Evolutionary conservation across 2,329 filamentous ascomycete genomes (phyloP).

Genomic region (Verticillium alfalfae): DNA sequence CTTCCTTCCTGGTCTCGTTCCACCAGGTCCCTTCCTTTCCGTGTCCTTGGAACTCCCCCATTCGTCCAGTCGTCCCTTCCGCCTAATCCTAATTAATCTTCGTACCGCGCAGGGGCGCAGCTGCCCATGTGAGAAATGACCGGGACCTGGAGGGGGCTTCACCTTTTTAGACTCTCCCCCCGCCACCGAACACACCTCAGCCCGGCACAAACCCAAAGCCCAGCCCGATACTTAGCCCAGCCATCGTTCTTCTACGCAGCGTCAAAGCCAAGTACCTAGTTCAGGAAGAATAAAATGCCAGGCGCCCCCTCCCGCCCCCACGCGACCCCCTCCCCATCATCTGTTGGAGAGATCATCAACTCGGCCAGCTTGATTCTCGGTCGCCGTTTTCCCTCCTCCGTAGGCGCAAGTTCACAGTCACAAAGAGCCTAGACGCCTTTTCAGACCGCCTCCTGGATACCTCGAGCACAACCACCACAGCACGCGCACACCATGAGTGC

Average conservation of each 20-base stretch:
- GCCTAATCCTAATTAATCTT: neutral
- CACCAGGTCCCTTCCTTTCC: neutral
- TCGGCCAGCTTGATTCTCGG: neutral
- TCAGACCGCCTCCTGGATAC: neutral
- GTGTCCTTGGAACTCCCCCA: neutral
- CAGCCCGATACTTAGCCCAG: neutral
- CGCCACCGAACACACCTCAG: neutral
- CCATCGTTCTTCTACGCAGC: neutral
- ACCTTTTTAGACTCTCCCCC: neutral
- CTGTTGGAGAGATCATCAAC: neutral
- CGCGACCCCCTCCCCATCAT: neutral
- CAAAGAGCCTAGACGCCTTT: neutral
- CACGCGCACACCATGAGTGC: slow-evolving; percentile 11
- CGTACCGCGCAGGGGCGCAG: neutral
- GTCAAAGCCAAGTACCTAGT: neutral
- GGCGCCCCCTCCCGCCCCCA: neutral
- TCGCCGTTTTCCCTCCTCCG: neutral
- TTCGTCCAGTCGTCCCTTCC: neutral
- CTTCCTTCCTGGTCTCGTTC: neutral
- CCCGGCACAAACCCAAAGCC: neutral
- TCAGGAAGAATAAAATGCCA: neutral
- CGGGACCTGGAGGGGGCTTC: neutral
- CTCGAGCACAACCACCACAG: neutral
- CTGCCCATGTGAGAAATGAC: neutral
- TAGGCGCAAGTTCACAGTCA: neutral